Percentiles rank a stretch among this genome's conserved stretches.
Evolutionary conservation across 2,329 filamentous ascomycete genomes (phyloP).

Genomic region (Xylariaceae sp.): DNA sequence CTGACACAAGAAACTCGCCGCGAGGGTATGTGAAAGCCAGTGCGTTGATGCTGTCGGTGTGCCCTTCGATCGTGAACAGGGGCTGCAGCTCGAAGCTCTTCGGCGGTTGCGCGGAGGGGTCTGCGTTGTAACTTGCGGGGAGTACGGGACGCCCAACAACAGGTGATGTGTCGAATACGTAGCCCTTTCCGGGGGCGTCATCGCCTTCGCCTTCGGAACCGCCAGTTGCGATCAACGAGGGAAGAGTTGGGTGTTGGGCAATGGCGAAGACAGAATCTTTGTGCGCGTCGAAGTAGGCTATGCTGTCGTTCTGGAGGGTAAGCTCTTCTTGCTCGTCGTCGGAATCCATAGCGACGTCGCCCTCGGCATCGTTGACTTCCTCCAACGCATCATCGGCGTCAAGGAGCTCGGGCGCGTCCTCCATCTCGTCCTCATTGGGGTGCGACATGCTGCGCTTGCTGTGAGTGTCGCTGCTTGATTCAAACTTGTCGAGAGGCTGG

Average conservation of each 20-base stretch:
- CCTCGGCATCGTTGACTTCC: constrained; percentile 55
- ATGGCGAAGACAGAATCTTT: constrained; percentile 93
- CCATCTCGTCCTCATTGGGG: constrained; percentile 37
- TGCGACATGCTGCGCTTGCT: constrained; percentile 21
- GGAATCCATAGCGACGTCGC: constrained; percentile 78
- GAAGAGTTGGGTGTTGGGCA: constrained; percentile 79
- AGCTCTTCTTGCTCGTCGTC: constrained; percentile 69
- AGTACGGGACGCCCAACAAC: constrained; percentile 63
- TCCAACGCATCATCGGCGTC: constrained; percentile 74
- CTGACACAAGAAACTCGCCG: constrained; percentile 82
- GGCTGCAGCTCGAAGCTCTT: constrained; percentile 56
- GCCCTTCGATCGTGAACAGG: constrained; percentile 76
- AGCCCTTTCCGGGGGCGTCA: constrained; percentile 70
- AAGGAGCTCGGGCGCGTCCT: constrained; percentile 67
- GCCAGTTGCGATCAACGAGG: constrained; percentile 79
- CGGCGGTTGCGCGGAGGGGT: constrained; percentile 52
- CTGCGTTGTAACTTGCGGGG: constrained; percentile 69
- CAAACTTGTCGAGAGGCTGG: background rate
- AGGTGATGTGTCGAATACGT: constrained; percentile 73
- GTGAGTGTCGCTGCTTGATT: constrained; percentile 6
- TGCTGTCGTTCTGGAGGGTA: constrained; percentile 82
- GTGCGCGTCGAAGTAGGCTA: constrained; percentile 87
- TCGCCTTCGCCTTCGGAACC: constrained; percentile 61
- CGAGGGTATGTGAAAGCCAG: constrained; percentile 77
- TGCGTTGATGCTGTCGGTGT: constrained; percentile 86